A percentile compares a stretch with the other conserved stretches of the same genome.
Conservation (phyloP, 2,329 filamentous ascomycete genomes). For the Pseudogymnoascus sp. region DNA sequence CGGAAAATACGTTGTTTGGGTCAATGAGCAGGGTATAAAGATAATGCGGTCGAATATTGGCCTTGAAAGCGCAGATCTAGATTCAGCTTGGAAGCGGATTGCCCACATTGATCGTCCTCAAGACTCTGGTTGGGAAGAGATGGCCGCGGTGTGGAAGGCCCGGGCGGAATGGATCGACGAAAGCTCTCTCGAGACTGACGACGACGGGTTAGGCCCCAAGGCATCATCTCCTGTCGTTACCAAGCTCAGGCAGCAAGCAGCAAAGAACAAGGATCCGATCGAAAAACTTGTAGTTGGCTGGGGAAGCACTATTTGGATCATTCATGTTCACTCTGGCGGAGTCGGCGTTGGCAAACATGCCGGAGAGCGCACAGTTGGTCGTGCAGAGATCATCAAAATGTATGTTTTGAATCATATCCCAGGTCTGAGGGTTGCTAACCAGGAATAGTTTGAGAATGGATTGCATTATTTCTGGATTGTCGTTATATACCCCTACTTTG, state of each 20-base stretch:
- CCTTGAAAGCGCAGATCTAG: constrained; percentile 65
- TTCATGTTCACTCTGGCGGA: constrained; percentile 78
- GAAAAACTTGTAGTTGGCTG: constrained; percentile 89
- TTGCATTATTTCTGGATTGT: constrained; percentile 95
- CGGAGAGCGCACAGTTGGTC: constrained; percentile 64
- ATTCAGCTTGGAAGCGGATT: constrained; percentile 89
- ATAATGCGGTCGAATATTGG: constrained; percentile 89
- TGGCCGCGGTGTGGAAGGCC: constrained; percentile 93
- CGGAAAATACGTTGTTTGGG: constrained; percentile 87
- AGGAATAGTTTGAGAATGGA: constrained; percentile 76
- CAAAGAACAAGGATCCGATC: constrained; percentile 40
- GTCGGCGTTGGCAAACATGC: constrained; percentile 56
- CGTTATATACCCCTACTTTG: constrained; percentile 86
- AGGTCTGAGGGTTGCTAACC: background rate
- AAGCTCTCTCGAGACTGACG: constrained; percentile 64
- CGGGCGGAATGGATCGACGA: constrained; percentile 91
- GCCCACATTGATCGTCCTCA: constrained; percentile 86
- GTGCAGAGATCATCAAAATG: constrained; percentile 88
- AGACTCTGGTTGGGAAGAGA: constrained; percentile 84
- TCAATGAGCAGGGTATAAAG: constrained; percentile 95
- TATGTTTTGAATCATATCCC: constrained; percentile 40
- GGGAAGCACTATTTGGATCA: constrained; percentile 93
- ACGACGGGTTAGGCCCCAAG: constrained; percentile 37
- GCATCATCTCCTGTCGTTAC: constrained; percentile 37
- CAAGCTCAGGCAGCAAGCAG: constrained; percentile 41